Conservation (phyloP, 2,329 filamentous ascomycete genomes). For the Penicillium sp. region DNA sequence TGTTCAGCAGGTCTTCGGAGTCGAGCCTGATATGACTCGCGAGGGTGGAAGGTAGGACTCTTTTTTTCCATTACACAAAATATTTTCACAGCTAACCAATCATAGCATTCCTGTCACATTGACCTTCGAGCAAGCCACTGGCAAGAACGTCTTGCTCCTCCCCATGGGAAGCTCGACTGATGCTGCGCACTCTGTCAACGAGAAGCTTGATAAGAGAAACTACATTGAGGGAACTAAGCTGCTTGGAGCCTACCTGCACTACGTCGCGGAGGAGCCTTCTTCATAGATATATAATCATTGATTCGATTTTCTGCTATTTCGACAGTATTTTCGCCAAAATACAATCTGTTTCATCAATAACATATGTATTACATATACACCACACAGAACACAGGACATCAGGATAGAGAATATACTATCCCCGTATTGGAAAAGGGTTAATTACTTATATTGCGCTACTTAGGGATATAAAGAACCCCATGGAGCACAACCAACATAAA, state of each 20-base stretch:
- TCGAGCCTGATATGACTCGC: slow-evolving; percentile 89
- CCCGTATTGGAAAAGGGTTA: background rate
- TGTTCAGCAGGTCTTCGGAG: slow-evolving; percentile 91
- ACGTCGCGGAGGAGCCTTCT: slow-evolving; percentile 80
- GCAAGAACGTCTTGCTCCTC: slow-evolving; percentile 93
- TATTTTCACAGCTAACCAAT: slow-evolving; percentile 20
- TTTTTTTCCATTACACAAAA: background rate
- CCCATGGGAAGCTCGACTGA: slow-evolving; percentile 98
- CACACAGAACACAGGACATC: background rate
- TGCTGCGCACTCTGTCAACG: slow-evolving; percentile 95
- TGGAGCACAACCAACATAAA: background rate
- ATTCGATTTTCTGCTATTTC: background rate
- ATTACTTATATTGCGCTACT: background rate
- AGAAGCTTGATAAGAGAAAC: slow-evolving; percentile 95
- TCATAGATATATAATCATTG: background rate
- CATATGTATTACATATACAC: background rate
- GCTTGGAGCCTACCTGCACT: slow-evolving; percentile 90
- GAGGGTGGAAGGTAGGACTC: slow-evolving; percentile 77
- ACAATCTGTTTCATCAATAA: background rate
- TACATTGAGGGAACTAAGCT: slow-evolving; percentile 98
- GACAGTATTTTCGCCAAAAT: background rate
- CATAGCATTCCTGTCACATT: slow-evolving; percentile 88
- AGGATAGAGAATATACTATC: background rate
- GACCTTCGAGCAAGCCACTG: slow-evolving; percentile 95
- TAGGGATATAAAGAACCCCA: background rate